Percentiles rank a stretch among this genome's conserved stretches.
phyloP scores from a whole-genome alignment of 495 filamentous ascomycete genomes.

The Terfezia claveryi region DNA sequence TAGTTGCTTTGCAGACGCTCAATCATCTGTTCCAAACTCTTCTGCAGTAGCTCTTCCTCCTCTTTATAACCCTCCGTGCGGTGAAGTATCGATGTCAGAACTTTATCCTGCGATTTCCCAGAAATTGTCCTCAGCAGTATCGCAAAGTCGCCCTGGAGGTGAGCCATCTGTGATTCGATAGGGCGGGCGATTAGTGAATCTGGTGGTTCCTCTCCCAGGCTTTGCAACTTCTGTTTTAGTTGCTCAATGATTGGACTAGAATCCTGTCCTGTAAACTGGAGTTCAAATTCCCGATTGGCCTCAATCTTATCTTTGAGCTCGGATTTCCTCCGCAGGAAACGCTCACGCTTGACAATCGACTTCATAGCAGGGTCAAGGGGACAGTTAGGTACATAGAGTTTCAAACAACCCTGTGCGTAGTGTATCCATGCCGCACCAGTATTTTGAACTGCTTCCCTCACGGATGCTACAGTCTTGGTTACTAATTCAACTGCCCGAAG shows the following conservation, averaged over 20 bases:
- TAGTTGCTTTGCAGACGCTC: constrained; percentile 39
- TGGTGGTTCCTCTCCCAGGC: constrained; percentile 39
- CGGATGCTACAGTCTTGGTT: neutral
- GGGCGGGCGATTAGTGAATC: constrained; percentile 45
- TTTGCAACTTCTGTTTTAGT: constrained; percentile 33
- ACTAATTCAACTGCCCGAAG: neutral
- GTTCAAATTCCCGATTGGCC: constrained; percentile 42
- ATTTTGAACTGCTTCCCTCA: neutral
- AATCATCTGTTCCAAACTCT: constrained; percentile 49
- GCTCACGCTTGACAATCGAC: constrained; percentile 45
- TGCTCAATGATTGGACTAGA: constrained; percentile 39
- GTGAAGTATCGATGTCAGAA: constrained; percentile 7
- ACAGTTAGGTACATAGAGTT: constrained; percentile 66
- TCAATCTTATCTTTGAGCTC: constrained; percentile 34
- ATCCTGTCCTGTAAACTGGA: constrained; percentile 41
- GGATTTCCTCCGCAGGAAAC: constrained; percentile 33
- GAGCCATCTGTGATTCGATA: constrained; percentile 35
- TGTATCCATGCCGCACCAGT: constrained; percentile 34
- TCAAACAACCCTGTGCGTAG: constrained; percentile 42
- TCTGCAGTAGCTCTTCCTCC: constrained; percentile 37
- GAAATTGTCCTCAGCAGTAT: constrained; percentile 50
- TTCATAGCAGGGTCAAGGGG: constrained; percentile 68
- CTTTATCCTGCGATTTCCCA: constrained; percentile 27
- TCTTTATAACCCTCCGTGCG: constrained; percentile 10
- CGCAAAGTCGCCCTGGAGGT: constrained; percentile 63